Percentiles rank a stretch among this genome's conserved stretches.
phyloP scores from a whole-genome alignment of 305 asterid genomes.

The Fraxinus latifolia region DNA sequence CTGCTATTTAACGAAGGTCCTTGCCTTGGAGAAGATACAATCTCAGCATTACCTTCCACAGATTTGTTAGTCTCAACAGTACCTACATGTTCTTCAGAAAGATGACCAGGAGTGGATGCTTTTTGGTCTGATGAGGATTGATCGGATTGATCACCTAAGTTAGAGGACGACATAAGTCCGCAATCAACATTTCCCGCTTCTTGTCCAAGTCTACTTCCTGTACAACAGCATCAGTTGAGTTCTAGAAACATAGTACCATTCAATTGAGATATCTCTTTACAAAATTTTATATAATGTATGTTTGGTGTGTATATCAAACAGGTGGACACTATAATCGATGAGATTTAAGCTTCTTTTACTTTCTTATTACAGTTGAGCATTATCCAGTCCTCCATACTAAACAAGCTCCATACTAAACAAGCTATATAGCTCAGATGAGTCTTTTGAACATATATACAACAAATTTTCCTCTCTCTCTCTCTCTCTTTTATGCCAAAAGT shows the following conservation, averaged over 20 bases:
- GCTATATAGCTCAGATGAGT: not conserved
- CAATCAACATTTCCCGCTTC: not conserved
- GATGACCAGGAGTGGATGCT: not conserved
- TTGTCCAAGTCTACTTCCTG: slow-evolving; percentile 15
- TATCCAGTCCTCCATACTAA: not conserved
- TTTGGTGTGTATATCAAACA: not conserved
- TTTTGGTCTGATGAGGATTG: not conserved
- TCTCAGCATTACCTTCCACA: not conserved
- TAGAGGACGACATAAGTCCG: not conserved
- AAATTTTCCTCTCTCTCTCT: not conserved
- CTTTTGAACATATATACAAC: not conserved
- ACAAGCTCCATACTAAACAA: not conserved
- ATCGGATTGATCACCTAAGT: not conserved
- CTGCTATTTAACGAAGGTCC: slow-evolving; percentile 1
- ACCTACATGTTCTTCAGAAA: not conserved
- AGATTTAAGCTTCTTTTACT: not conserved
- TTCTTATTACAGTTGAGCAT: not conserved
- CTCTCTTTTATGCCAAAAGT: not conserved
- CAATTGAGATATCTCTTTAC: not conserved
- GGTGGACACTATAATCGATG: not conserved
- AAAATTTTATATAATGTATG: not conserved
- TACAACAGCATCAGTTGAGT: slow-evolving; percentile 12
- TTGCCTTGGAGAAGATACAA: not conserved
- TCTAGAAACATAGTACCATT: not conserved
- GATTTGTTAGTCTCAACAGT: slow-evolving; percentile 1